Percentiles rank a stretch among this genome's conserved stretches.
These are phyloP conservation scores for Exophiala xenobiotica DNA, from an alignment of 2,329 filamentous ascomycete genomes.

Conservation along the genomic window DNA sequence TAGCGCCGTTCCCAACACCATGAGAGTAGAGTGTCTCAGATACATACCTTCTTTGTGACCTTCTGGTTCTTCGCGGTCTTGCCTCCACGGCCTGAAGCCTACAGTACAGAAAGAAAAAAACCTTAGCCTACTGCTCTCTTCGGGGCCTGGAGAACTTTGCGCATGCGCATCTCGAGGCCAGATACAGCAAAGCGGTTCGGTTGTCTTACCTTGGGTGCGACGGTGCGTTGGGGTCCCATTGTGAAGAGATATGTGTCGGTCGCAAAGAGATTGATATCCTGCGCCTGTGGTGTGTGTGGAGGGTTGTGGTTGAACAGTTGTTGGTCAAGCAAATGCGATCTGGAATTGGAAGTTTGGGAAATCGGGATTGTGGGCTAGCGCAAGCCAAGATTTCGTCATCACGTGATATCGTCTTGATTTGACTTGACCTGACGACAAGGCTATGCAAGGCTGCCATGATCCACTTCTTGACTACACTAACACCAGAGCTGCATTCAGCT, in stretches of 20 bases:
- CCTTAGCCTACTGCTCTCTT: constrained; percentile 87
- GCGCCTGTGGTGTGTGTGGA: constrained; percentile 52
- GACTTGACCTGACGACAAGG: not conserved
- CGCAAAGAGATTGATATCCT: constrained; percentile 91
- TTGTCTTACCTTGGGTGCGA: constrained; percentile 67
- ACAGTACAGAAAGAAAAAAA: constrained; percentile 47
- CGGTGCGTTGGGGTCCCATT: constrained; percentile 49
- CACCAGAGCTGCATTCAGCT: no score
- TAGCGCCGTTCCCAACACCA: not conserved
- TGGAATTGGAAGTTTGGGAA: no score
- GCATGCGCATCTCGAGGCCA: constrained; percentile 33
- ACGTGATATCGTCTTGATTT: not conserved
- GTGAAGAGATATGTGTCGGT: constrained; percentile 36
- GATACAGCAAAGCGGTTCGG: constrained; percentile 89
- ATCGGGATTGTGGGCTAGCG: not conserved
- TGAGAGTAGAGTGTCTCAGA: constrained; percentile 1
- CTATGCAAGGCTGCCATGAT: no score
- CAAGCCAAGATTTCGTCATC: not conserved
- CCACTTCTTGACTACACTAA: no score
- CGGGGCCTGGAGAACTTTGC: constrained; percentile 2
- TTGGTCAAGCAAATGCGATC: not conserved
- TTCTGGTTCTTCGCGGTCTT: constrained; percentile 37
- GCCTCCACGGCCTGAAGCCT: constrained; percentile 48
- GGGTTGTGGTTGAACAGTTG: not conserved
- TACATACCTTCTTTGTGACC: constrained; percentile 50